A percentile compares a stretch with the other conserved stretches of the same genome.
Evolutionary conservation across 179 eudicot species (phyloP).

Genomic region (Amaranthus tricolor): DNA sequence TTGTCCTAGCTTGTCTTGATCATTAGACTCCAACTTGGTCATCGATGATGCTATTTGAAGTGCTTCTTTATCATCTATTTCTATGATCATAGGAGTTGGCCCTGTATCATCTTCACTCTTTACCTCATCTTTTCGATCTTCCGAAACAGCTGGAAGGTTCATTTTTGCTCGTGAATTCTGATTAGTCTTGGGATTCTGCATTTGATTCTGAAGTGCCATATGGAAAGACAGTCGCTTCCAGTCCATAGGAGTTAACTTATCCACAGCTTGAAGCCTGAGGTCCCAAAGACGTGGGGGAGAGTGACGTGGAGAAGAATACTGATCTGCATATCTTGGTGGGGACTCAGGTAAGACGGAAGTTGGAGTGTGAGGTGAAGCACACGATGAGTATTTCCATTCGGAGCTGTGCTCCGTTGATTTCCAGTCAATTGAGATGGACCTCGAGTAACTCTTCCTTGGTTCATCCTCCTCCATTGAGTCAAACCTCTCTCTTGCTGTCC

Average conservation of each 20-base stretch:
- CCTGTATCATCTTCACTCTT: constrained; percentile 12
- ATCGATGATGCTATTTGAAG: constrained; percentile 17
- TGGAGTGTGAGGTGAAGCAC: constrained; percentile 73
- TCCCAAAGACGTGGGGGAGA: constrained; percentile 60
- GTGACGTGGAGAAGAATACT: constrained; percentile 23
- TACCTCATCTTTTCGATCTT: constrained; percentile 23
- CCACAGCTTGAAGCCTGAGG: constrained; percentile 69
- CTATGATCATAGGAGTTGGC: constrained; percentile 25
- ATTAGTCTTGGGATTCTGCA: constrained; percentile 27
- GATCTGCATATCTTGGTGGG: constrained; percentile 32
- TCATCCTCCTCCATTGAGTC: constrained; percentile 81
- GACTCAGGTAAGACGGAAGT: constrained; percentile 72
- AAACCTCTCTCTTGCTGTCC: constrained; percentile 60
- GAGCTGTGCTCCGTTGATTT: constrained; percentile 35
- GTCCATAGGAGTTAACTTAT: constrained; percentile 69
- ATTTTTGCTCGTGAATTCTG: constrained; percentile 19
- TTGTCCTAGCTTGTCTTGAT: constrained; percentile 1
- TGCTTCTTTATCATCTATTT: constrained; percentile 16
- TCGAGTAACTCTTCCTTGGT: constrained; percentile 32
- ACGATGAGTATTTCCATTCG: constrained; percentile 35
- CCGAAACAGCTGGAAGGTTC: background rate
- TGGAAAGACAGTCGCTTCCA: constrained; percentile 78
- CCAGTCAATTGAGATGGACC: constrained; percentile 38
- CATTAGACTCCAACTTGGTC: constrained; percentile 21
- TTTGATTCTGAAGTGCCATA: constrained; percentile 48